Conservation (phyloP, 495 filamentous ascomycete genomes). For the Cudoniella acicularis region DNA sequence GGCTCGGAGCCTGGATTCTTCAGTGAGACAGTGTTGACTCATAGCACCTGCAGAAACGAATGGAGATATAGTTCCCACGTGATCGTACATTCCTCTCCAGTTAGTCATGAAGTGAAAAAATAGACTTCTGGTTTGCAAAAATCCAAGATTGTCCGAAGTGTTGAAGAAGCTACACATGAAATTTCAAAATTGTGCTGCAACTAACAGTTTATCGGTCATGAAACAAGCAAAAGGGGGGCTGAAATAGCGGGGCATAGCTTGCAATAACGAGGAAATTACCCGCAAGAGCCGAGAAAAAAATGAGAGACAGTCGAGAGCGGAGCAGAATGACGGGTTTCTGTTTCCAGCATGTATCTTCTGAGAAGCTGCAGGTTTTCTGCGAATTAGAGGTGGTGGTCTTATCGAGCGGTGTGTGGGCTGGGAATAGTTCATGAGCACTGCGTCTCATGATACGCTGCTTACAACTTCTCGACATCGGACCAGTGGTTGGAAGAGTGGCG, state of each 20-base stretch:
- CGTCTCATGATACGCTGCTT: conserved; percentile 16
- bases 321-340: background rate
- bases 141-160: no score
- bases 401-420: conserved; percentile 17
- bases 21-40: no score
- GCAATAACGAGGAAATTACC: background rate
- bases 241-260: background rate
- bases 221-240: background rate
- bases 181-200: no score
- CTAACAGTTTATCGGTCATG: background rate
- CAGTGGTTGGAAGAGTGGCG: background rate
- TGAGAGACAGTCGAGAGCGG: background rate
- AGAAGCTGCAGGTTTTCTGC: conserved; percentile 7
- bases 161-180: no score
- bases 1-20: no score
- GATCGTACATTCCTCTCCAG: no score
- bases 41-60: no score
- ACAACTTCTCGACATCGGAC: background rate
- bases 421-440: conserved; percentile 5
- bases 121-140: no score
- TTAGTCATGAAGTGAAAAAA: no score
- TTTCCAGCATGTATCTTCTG: conserved; percentile 4
- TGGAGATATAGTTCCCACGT: no score
- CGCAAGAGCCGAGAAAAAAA: conserved; percentile 1
- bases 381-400: conserved; percentile 20